Evolutionary conservation across 2,329 filamentous ascomycete genomes (phyloP).

Genomic region (Xenosphaeropsis pyriputrescens): DNA sequence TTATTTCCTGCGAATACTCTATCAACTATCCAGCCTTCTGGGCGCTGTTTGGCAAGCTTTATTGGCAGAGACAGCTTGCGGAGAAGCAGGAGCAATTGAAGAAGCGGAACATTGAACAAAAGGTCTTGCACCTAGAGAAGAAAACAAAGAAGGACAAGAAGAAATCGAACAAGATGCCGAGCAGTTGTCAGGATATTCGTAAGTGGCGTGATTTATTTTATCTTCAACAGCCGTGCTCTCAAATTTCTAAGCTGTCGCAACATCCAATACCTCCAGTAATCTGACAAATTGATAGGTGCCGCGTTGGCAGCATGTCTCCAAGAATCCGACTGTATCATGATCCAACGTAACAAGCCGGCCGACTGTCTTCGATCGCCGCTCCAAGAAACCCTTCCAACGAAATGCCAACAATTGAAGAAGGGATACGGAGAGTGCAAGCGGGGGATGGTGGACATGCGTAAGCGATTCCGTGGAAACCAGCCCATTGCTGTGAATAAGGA

Average conservation of each 20-base stretch:
- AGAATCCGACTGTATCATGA: conserved; percentile 90
- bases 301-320: conserved; percentile 92
- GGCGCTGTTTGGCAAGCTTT: too few relatives aligned
- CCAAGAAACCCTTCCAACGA: conserved; percentile 64
- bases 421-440: conserved; percentile 92
- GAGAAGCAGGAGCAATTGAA: not conserved
- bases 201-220: conserved; percentile 22
- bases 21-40: too few relatives aligned
- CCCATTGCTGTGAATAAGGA: conserved; percentile 55
- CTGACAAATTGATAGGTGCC: conserved; percentile 43
- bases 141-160: not conserved
- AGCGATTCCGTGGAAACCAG: conserved; percentile 89
- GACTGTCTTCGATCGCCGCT: conserved; percentile 82
- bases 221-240: not conserved
- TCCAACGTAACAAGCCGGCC: conserved; percentile 70
- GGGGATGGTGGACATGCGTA: conserved; percentile 96
- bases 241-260: too few relatives aligned
- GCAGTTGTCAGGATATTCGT: conserved; percentile 96
- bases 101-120: not conserved
- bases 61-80: too few relatives aligned
- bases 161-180: conserved; percentile 51
- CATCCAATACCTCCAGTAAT: not conserved
- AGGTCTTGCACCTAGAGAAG: too few relatives aligned
- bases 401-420: conserved; percentile 86
- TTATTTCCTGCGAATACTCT: too few relatives aligned